Conservation (phyloP, 129 eudicot genomes). For the Calendula officinalis region DNA sequence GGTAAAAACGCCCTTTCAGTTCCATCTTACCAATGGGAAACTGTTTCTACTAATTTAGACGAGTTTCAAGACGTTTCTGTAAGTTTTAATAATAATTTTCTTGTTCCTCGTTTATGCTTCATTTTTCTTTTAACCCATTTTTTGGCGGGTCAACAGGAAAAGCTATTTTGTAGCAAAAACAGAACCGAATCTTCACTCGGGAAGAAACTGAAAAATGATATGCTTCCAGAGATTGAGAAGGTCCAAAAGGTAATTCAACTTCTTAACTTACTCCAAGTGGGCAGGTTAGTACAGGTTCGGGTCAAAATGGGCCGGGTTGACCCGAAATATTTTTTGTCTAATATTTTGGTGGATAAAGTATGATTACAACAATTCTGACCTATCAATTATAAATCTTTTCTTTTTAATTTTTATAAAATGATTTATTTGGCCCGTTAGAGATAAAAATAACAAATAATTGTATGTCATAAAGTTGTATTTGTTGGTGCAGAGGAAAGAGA, state of each 20-base stretch:
- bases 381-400: no score
- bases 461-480: no score
- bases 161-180: conserved; percentile 79
- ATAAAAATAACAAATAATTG: no score
- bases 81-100: background rate
- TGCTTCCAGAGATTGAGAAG: conserved; percentile 97
- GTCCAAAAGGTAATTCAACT: conserved; percentile 67
- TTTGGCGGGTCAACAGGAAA: conserved; percentile 53
- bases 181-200: conserved; percentile 88
- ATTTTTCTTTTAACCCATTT: background rate
- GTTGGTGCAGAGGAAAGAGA: conserved; percentile 73
- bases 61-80: background rate
- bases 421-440: no score
- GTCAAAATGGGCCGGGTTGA: no score
- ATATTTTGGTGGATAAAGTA: no score
- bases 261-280: conserved; percentile 6
- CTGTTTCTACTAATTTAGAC: background rate
- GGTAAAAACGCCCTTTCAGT: conserved; percentile 53
- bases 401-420: no score
- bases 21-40: background rate
- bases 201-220: conserved; percentile 78
- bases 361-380: no score
- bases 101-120: background rate
- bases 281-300: no score
- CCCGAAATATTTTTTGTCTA: no score